A percentile compares a stretch with the other conserved stretches of the same genome.
Conservation (phyloP, 176 grass and related monocot species). For the Urochloa ruziziensis region DNA sequence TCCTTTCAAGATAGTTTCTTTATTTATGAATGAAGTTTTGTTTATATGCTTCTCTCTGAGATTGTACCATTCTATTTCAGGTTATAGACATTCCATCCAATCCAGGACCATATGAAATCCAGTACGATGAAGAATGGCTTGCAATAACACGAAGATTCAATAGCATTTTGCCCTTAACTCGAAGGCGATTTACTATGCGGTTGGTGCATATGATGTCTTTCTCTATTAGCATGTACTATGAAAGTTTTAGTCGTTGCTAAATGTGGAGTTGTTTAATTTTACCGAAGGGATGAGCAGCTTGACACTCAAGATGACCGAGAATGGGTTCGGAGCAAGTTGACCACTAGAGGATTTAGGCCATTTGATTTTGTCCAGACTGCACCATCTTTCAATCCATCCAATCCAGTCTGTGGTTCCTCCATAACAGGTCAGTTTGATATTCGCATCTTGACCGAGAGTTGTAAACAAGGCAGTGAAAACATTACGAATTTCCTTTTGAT, state of each 20-base stretch:
- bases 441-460: not conserved
- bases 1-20: not conserved
- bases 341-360: slow-evolving; percentile 66
- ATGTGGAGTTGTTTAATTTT: slow-evolving; percentile 29
- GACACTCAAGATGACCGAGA: slow-evolving; percentile 56
- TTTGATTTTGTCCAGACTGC: slow-evolving; percentile 79
- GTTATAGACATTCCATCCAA: slow-evolving; percentile 75
- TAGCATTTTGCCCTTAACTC: slow-evolving; percentile 62
- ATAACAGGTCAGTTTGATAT: slow-evolving; percentile 42
- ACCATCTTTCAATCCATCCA: slow-evolving; percentile 60
- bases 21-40: slow-evolving; percentile 25
- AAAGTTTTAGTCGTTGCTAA: slow-evolving; percentile 24
- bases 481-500: not conserved
- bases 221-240: not conserved
- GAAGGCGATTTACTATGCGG: slow-evolving; percentile 44
- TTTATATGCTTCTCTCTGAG: slow-evolving; percentile 27
- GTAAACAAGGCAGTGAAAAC: not conserved
- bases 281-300: slow-evolving; percentile 57
- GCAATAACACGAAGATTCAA: slow-evolving; percentile 88
- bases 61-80: slow-evolving; percentile 44
- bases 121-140: slow-evolving; percentile 94
- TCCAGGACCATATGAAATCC: slow-evolving; percentile 86
- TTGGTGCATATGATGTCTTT: slow-evolving; percentile 25
- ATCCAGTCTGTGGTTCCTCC: slow-evolving; percentile 14
- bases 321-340: slow-evolving; percentile 76